A percentile compares a stretch with the other conserved stretches of the same genome.
Evolutionary conservation across 108 stramenopile genomes (phyloP).

Genomic region (Pseudonitzschia pungens): DNA sequence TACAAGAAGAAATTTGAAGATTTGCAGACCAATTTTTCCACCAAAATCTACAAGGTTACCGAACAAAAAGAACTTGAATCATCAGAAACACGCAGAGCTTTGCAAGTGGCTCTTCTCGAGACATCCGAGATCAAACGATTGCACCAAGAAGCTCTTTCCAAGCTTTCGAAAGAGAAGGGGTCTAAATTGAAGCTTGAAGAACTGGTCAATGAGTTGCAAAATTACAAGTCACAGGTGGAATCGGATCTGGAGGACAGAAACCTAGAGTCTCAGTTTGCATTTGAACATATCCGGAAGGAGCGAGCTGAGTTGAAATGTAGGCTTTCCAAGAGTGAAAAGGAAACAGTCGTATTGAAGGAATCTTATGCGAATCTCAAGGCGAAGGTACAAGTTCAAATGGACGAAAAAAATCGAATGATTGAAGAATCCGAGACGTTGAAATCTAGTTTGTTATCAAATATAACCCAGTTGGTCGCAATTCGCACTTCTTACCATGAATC

Average conservation of each 20-base stretch:
- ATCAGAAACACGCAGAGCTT: slow-evolving; percentile 11
- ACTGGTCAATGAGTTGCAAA: background rate
- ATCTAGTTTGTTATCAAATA: slow-evolving; percentile 2
- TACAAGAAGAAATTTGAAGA: slow-evolving; percentile 1
- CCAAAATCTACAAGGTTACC: background rate
- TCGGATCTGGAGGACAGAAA: slow-evolving; percentile 28
- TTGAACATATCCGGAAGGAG: slow-evolving; percentile 32
- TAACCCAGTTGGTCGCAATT: background rate
- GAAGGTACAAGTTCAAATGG: slow-evolving; percentile 4
- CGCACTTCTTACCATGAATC: background rate
- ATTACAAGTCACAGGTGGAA: background rate
- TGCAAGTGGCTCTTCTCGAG: slow-evolving; percentile 7
- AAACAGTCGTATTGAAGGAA: slow-evolving; percentile 16
- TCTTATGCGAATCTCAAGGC: background rate
- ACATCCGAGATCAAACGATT: background rate
- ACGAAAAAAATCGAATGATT: slow-evolving; percentile 1
- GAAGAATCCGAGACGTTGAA: background rate
- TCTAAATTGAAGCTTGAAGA: slow-evolving; percentile 12
- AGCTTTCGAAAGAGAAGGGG: slow-evolving; percentile 7
- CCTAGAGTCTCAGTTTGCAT: slow-evolving; percentile 18
- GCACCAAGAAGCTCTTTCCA: background rate
- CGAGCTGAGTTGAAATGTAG: slow-evolving; percentile 29
- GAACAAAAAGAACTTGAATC: slow-evolving; percentile 11
- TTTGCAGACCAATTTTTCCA: background rate
- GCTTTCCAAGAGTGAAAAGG: slow-evolving; percentile 14